These are phyloP conservation scores for Eucalyptus pauciflora DNA, from an alignment of 345 rosid species.

Conservation along the genomic window DNA sequence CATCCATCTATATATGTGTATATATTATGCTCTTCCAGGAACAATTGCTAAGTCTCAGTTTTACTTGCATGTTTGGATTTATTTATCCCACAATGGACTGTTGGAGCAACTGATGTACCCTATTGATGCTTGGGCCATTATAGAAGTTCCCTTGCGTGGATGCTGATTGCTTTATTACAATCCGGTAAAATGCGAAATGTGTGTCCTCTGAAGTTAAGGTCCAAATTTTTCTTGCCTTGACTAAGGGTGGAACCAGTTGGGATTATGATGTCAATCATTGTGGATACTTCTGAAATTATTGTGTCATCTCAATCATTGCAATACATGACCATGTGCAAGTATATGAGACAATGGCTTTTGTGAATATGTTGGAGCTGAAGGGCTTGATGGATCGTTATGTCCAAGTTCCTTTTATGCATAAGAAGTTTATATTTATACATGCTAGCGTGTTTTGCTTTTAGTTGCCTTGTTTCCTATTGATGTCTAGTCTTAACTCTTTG, in stretches of 20 bases:
- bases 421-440: background rate
- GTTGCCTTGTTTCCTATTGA: background rate
- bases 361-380: background rate
- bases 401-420: background rate
- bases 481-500: background rate
- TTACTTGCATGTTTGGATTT: background rate
- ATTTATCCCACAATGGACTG: background rate
- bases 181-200: background rate
- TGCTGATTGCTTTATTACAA: background rate
- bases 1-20: background rate
- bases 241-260: background rate
- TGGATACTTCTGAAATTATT: background rate
- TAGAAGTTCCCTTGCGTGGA: background rate
- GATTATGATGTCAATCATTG: background rate
- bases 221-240: background rate
- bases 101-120: background rate
- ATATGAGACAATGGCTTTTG: background rate
- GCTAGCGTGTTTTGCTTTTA: background rate
- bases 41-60: background rate
- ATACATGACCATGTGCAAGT: background rate
- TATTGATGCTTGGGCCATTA: background rate
- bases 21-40: background rate
- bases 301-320: background rate
- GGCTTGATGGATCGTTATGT: background rate
- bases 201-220: background rate